Evolutionary conservation across 2,329 filamentous ascomycete species (phyloP).

Genomic region (Dichotomopilus funicola): DNA sequence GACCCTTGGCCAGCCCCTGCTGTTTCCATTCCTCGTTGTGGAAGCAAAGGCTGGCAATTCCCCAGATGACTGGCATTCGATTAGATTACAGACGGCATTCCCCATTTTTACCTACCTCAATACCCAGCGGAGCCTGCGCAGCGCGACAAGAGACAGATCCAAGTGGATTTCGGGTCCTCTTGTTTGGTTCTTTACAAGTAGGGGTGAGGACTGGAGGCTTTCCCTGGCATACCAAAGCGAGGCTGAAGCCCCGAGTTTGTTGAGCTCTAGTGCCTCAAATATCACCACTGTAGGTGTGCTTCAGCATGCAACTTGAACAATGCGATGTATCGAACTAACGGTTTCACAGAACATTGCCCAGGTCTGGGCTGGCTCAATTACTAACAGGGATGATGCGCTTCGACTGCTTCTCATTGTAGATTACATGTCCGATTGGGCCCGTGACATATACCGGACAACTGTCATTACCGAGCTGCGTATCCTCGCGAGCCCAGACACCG

Average conservation of each 20-base stretch:
- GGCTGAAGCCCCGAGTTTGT: no score
- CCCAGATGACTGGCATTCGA: not conserved
- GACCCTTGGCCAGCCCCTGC: not conserved
- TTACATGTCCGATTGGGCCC: slow-evolving; percentile 3
- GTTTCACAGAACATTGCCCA: not conserved
- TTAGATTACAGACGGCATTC: not conserved
- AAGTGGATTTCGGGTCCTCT: not conserved
- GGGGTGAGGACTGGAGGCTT: not conserved
- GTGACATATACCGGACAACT: not conserved
- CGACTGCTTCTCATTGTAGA: slow-evolving; percentile 1
- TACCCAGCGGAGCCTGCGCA: not conserved
- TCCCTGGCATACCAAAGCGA: no score
- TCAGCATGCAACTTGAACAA: no score
- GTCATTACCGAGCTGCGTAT: not conserved
- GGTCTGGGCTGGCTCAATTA: not conserved
- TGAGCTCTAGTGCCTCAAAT: no score
- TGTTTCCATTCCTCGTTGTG: not conserved
- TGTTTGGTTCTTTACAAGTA: not conserved
- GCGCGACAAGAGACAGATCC: not conserved
- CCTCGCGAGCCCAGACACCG: not conserved
- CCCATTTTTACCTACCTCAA: not conserved
- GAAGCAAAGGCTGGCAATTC: not conserved
- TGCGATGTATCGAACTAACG: not conserved
- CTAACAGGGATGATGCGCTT: not conserved
- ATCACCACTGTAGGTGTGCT: no score